Evolutionary conservation across 2,329 filamentous ascomycete species (phyloP), one percentile per base, ranked within the genome.

Genomic region (Trichoderma hamatum): DNA sequence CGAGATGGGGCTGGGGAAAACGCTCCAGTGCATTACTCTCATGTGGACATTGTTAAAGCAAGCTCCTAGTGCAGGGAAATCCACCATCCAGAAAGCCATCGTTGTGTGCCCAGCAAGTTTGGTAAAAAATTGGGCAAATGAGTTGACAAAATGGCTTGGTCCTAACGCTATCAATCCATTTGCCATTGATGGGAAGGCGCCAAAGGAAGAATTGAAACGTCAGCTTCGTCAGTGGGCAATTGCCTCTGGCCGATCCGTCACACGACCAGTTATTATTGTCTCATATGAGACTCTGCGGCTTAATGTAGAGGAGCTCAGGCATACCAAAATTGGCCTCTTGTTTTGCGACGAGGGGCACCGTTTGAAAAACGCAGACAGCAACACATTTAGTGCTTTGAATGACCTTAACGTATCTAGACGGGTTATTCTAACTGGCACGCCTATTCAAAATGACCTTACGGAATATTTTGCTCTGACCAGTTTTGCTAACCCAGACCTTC

Each of bases 1-100:
- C 78, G 96, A 97, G 78, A 99, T 99, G 96, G 96, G 96, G 74
- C 83, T 99, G 34, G 96, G 96, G 68, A 99, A 99, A 82, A 99
- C 96, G 21, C 82, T 99, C 54, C 96, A 99, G 83, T 99, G 96
- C 80, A 99, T 99, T 75, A 88, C 96, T 0, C 86, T 99, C 61
- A 90, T 99, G 85, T 99, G 96, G 96, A 99, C 96, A 1, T 82
- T 99, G 1, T 82, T 99, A 19, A 98, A 97, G 79, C 96, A 99
- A 77, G 97, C 94, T 0, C 93, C 96, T 0, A 93, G 97, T 51
- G 93, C 95, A n/a, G 96, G 96, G 24, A 97, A 94, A 78, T 81
- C 92, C 0, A 96, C 93, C 0, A 97, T 99, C 55, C 93, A 97
- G 75, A 99, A 99, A 78, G 96, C 94, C 64, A 93, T 99, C 51